Base-by-base conservation (phyloP, 2,329 filamentous ascomycete genomes). In the Exophiala xenobiotica region DNA sequence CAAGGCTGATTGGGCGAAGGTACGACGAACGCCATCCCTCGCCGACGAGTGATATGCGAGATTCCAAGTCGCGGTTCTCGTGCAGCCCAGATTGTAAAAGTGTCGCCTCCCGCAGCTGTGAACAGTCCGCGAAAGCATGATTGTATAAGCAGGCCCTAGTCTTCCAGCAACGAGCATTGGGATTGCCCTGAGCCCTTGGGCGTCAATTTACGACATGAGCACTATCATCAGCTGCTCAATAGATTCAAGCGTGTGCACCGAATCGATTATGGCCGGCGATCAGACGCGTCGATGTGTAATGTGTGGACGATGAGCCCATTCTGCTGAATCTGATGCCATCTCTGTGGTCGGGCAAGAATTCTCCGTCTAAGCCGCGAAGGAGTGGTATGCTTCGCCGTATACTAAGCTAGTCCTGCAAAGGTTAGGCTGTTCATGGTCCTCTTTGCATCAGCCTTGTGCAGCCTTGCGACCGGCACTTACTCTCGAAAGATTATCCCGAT, bases 1-100 rank as follows among this genome's bases (percentile, higher is more conserved):
- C 22, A 49, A 48, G 12, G 41, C 37, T 20, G 54, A 48, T 20
- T 44, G 51, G 11, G 43, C 40, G 12, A 54, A 54, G 4, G 27
- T 11, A 7, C 43, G 43, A 12, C 44, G 18, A 16, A 22, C 5
- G n/a, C n/a, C 12, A 1, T 27, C 22, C 11, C 22, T 14, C 8
- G 29, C n/a, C n/a, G 29, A 12, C 3, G 29, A 6, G 14, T 16
- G 29, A 7, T 14, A 33, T 33, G 29, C 18, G 29, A 16, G n/a
- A 33, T 4, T 12, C 29, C 29, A 33, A 12, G n/a, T 33, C 2
- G 9, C 14, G 14, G 29, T 12, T 14, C 29, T 16, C n/a, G 11
- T 16, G n/a, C 12, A 12, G 18, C n/a, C 29, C 9, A 33, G 18
- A 16, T 14, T 33, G 29, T 33, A 33, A 9, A 33, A 4, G 3